Percentiles rank a stretch among this genome's conserved stretches.
Conservation (phyloP, 2,329 filamentous ascomycete species). For the Hypoxylon sp. region DNA sequence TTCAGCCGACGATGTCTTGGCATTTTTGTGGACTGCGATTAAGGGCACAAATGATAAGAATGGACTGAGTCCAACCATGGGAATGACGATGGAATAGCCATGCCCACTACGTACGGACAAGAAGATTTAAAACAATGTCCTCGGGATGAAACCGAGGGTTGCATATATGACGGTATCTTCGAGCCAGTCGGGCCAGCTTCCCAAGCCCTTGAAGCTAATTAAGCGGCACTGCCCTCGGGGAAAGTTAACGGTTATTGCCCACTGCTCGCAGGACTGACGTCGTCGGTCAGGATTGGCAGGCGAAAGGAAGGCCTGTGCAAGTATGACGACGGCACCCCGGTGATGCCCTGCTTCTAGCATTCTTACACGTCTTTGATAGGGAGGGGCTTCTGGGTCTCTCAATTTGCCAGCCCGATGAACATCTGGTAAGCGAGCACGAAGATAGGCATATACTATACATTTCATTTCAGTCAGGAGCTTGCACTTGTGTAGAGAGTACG, state of each 20-base stretch:
- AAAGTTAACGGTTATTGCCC: conserved; percentile 36
- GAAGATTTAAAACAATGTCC: conserved; percentile 37
- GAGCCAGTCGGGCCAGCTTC: conserved; percentile 45
- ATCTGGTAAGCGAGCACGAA: conserved; percentile 30
- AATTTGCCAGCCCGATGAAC: conserved; percentile 34
- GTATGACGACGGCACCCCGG: conserved; percentile 35
- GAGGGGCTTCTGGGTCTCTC: conserved; percentile 37
- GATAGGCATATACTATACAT: conserved; percentile 21
- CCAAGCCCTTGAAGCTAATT: conserved; percentile 39
- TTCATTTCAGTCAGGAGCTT: conserved; percentile 9
- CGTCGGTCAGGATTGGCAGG: conserved; percentile 37
- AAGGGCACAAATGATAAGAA: conserved; percentile 34
- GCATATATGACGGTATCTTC: conserved; percentile 47
- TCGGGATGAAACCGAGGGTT: conserved; percentile 47
- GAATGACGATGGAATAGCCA: conserved; percentile 39
- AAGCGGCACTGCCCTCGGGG: conserved; percentile 40
- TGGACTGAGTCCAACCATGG: conserved; percentile 29
- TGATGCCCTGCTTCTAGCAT: conserved; percentile 25
- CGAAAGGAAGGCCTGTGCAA: conserved; percentile 38
- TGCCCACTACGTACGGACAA: conserved; percentile 28
- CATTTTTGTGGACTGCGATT: conserved; percentile 31
- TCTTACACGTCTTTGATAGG: conserved; percentile 30
- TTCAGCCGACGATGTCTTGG: conserved; percentile 41
- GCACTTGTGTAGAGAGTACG: conserved; percentile 14
- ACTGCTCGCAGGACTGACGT: conserved; percentile 41